Conservation (phyloP, 73 alveolate species). For the Paramecium pentaurelia region DNA sequence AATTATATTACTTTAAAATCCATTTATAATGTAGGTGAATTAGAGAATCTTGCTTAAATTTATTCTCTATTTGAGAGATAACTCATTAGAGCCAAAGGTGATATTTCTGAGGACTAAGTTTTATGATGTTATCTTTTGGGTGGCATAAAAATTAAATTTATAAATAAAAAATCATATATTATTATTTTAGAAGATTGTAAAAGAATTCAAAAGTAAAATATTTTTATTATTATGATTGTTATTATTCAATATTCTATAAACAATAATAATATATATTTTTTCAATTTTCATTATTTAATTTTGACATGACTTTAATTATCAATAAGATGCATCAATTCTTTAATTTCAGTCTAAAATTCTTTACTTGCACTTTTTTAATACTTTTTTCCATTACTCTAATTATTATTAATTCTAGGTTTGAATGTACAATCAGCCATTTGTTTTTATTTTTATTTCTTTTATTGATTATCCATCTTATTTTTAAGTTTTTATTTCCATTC, state of each 20-base stretch:
- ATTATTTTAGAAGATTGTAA: neutral
- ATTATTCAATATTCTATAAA: neutral
- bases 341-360: neutral
- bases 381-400: neutral
- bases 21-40: slow-evolving; percentile 6
- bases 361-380: neutral
- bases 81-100: neutral
- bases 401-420: neutral
- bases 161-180: neutral
- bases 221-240: neutral
- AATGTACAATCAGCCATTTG: neutral
- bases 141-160: neutral
- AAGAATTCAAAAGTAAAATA: neutral
- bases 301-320: neutral
- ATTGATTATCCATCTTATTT: neutral
- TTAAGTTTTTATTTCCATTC: neutral
- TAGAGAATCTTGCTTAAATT: neutral
- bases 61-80: slow-evolving; percentile 1
- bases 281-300: neutral
- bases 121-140: slow-evolving; percentile 38
- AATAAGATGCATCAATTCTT: neutral
- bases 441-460: neutral
- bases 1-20: neutral
- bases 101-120: slow-evolving; percentile 12
- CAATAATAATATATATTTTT: neutral